Base-by-base conservation (phyloP, 331 rosid species). In the Acacia pycnantha region DNA sequence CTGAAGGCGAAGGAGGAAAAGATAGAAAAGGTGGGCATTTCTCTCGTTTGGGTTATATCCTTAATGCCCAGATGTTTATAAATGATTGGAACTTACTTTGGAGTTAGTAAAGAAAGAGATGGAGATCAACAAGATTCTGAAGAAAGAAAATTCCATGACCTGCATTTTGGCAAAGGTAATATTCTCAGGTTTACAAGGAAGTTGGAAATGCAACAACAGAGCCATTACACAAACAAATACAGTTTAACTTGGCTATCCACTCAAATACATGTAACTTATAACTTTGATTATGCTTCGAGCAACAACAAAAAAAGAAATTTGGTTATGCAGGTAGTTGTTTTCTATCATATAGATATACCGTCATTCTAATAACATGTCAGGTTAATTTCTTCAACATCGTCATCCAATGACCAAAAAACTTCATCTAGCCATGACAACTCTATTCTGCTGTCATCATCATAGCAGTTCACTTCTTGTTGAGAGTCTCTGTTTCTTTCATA, bases 401-500 rank as follows among this genome's bases (percentile, higher is more conserved):
- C 85, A 53, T 86, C 91, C 76, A 88, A 50, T 0, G 88, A 81
- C 71, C 76, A 58, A 77, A 47, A 86, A 44, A 82, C 80, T 73
- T 88, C 85, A 37, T 88, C 91, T 18, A 80, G 80, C 86, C 82
- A 84, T 44, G 91, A 88, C 53, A 88, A 86, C 79, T 88, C 91
- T 13, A 85, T 79, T 77, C 88, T 89, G 73, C 79, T 81, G 56
- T 79, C 74, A 19, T 76, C 87, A 27, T 79, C 74, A 51, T 15
- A 72, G 83, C 67, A 76, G n/a, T 21, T 56, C 35, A 44, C 64
- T 22, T 74, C 81, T 74, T 83, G 51, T 48, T 73, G 41, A 72
- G 77, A 82, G 54, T 82, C 47, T 11, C 22, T 70, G 9, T 58
- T 73, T 82, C 88, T 86, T 72, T 88, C 91, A 82, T 72, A 84